A percentile compares a stretch with the other conserved stretches of the same genome.
Conservation (phyloP, 139 green algal species). For the Chlorokybus atmophyticus region DNA sequence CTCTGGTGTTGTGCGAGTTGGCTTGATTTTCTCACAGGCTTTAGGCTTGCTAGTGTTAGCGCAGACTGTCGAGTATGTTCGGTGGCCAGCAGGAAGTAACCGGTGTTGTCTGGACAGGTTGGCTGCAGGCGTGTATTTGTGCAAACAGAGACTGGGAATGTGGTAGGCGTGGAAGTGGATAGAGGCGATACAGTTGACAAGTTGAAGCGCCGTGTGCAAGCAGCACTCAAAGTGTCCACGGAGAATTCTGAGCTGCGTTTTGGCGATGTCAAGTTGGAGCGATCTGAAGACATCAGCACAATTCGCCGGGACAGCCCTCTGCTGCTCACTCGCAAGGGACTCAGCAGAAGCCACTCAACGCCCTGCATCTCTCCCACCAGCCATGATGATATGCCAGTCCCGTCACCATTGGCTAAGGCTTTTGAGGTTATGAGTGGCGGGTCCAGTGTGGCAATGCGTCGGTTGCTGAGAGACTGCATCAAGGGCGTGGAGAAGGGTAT, state of each 20-base stretch:
- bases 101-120: no score
- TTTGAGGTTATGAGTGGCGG: background rate
- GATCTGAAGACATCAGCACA: conserved; percentile 9
- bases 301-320: background rate
- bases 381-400: background rate
- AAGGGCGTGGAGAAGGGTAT: conserved; percentile 15
- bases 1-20: no score
- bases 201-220: conserved; percentile 17
- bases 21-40: no score
- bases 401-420: background rate
- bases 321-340: conserved; percentile 1
- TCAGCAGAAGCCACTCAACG: conserved; percentile 6
- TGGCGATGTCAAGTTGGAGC: conserved; percentile 7
- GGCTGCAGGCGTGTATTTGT: no score
- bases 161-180: conserved; percentile 18
- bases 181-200: conserved; percentile 8
- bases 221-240: conserved; percentile 10
- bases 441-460: background rate
- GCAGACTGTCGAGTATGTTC: no score
- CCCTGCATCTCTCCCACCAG: conserved; percentile 3
- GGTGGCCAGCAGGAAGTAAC: no score
- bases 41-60: no score
- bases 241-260: conserved; percentile 14
- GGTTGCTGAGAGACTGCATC: conserved; percentile 16
- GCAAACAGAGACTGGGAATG: conserved; percentile 16